Evolutionary conservation across 192 early-diverging fungal species (phyloP), one percentile per base, ranked within the genome.

Genomic region (Geranomyces michiganensis): DNA sequence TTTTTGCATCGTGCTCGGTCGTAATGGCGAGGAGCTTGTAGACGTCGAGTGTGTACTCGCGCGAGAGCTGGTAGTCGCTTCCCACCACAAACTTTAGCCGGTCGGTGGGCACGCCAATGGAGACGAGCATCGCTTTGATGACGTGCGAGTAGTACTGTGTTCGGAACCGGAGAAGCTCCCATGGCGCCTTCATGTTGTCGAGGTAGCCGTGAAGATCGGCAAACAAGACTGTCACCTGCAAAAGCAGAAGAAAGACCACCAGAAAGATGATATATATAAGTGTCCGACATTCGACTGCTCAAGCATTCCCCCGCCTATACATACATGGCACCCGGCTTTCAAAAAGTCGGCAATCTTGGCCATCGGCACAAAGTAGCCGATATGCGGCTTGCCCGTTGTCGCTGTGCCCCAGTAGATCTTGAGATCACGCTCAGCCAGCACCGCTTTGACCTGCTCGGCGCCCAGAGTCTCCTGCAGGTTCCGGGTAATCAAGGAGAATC

Each of bases 331-430:
- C 12, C 92, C 95, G 55, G 97, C 97, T 63, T 85, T 70, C 61
- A 99, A 84, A 72, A 95, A 96, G 78, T 99, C 97, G 9, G 97
- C 97, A 79, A 99, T 90, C 84, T 99, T 99, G 62, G 92, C 82
- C 92, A 99, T 94, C 9, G 97, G 85, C 19, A 97, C 94, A 90
- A 94, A 97, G 88, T 99, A 99, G 62, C 92, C 97, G 75, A 99
- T 86, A 76, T 99, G 97, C 31, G 95, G 95, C 74, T 87, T 92
- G 33, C 97, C 96, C 14, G 97, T 99, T 0, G 96, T 88, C 30
- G 97, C 97, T 15, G 96, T 96, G 29, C 97, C 97, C 95, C 95
- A 98, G 90, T 98, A 98, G 70, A 98, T 79, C 65, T 88, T 93
- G 53, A 96, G 76, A 78, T 96, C 93, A 64, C 97, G 88, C 79